These are phyloP conservation scores for Colletotrichum sp. DNA, from an alignment of 2,329 filamentous ascomycete species.

Conservation along the genomic window DNA sequence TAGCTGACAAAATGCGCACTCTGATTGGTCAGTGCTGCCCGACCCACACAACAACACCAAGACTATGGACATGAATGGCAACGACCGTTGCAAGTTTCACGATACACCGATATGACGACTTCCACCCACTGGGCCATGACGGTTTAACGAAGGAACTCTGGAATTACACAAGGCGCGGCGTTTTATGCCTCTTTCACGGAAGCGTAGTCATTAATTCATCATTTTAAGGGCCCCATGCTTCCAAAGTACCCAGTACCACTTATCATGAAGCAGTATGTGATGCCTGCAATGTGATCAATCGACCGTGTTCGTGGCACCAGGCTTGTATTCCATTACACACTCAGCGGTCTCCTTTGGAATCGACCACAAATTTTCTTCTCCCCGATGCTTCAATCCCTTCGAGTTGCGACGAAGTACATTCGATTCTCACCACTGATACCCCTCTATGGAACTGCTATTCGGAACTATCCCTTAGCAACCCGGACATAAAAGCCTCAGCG, in stretches of 20 bases:
- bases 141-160: neutral
- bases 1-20: conserved; percentile 19
- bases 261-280: neutral
- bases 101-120: neutral
- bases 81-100: neutral
- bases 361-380: neutral
- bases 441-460: neutral
- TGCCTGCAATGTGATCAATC: neutral
- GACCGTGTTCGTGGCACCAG: neutral
- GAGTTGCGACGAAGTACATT: neutral
- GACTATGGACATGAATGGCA: neutral
- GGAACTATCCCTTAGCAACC: neutral
- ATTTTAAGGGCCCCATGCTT: neutral
- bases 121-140: neutral
- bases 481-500: neutral
- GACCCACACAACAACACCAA: neutral
- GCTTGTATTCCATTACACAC: neutral
- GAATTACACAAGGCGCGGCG: fast-evolving
- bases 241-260: neutral
- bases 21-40: neutral
- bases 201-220: neutral
- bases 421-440: neutral
- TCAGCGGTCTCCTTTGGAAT: neutral
- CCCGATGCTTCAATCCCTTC: neutral
- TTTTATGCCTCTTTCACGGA: neutral